Evolutionary conservation across 1,139 yeast species (phyloP).

Genomic region (Lodderomyces parapsilosis): DNA sequence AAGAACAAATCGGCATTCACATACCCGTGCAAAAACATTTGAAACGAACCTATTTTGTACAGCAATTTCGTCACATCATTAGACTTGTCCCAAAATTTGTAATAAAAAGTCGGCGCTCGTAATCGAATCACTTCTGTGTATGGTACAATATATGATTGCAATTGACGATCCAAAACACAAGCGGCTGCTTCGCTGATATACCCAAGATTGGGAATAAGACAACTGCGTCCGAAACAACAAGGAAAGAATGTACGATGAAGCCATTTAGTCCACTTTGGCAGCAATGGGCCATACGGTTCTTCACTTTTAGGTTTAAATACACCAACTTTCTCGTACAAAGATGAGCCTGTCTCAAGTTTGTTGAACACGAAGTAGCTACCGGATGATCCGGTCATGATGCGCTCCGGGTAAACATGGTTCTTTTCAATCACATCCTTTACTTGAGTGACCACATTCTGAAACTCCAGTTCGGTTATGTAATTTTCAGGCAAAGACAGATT

Average conservation of each 20-base stretch:
- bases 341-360: slow-evolving; percentile 6
- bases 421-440: slow-evolving; percentile 26
- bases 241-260: slow-evolving; percentile 72
- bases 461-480: slow-evolving; percentile 20
- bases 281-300: slow-evolving; percentile 77
- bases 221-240: slow-evolving; percentile 73
- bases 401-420: slow-evolving; percentile 36
- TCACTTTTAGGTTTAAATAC: slow-evolving; percentile 81
- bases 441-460: slow-evolving; percentile 19
- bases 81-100: slow-evolving; percentile 48
- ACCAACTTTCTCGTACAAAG: slow-evolving; percentile 35
- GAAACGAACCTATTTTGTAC: slow-evolving; percentile 66
- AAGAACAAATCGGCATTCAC: slow-evolving; percentile 64
- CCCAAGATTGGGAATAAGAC: slow-evolving; percentile 71
- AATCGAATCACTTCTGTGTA: slow-evolving; percentile 59
- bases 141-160: slow-evolving; percentile 63
- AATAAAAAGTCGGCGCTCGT: slow-evolving; percentile 55
- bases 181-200: slow-evolving; percentile 76
- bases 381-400: slow-evolving; percentile 67
- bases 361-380: slow-evolving; percentile 64
- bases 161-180: slow-evolving; percentile 58
- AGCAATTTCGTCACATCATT: slow-evolving; percentile 26
- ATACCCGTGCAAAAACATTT: slow-evolving; percentile 59
- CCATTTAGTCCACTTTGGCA: slow-evolving; percentile 85
- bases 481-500: slow-evolving; percentile 20